These are phyloP conservation scores for Samsoniella hepiali DNA, from an alignment of 2,329 filamentous ascomycete species.

Conservation along the genomic window DNA sequence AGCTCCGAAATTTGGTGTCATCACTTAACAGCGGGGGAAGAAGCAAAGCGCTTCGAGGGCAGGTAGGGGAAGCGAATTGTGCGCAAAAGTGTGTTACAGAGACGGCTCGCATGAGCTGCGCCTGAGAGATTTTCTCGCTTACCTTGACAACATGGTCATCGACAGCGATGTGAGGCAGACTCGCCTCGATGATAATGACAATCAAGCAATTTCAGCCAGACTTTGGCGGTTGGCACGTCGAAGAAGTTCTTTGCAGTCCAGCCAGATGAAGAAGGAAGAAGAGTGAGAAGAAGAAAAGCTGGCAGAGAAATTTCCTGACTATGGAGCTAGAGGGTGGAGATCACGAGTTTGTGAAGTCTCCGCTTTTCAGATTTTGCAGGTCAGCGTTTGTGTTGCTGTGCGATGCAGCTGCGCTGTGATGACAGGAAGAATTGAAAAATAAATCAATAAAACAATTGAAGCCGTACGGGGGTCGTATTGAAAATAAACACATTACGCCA, in stretches of 20 bases:
- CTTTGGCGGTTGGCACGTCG: neutral
- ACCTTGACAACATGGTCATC: conserved; percentile 14
- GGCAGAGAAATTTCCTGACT: conserved; percentile 12
- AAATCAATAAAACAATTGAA: too few species aligned
- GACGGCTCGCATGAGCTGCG: neutral
- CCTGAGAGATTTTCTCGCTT: conserved; percentile 4
- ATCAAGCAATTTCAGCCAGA: neutral
- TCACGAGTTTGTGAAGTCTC: conserved; percentile 13
- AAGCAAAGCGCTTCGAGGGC: conserved; percentile 13
- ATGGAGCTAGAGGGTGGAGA: conserved; percentile 10
- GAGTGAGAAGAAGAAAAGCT: neutral
- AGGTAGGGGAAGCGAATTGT: conserved; percentile 24
- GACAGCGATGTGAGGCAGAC: neutral
- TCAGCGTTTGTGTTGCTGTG: too few species aligned
- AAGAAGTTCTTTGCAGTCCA: neutral
- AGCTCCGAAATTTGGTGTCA: conserved; percentile 56
- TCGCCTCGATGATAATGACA: neutral
- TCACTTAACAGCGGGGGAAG: conserved; percentile 44
- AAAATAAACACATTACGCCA: too few species aligned
- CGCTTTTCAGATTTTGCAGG: conserved; percentile 1
- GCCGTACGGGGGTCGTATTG: too few species aligned
- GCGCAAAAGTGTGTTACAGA: neutral
- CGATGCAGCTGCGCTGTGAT: neutral
- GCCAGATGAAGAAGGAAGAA: neutral
- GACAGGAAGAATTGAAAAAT: too few species aligned